Conservation (phyloP, 306 rosid genomes). For the Dalbergia cultrata region DNA sequence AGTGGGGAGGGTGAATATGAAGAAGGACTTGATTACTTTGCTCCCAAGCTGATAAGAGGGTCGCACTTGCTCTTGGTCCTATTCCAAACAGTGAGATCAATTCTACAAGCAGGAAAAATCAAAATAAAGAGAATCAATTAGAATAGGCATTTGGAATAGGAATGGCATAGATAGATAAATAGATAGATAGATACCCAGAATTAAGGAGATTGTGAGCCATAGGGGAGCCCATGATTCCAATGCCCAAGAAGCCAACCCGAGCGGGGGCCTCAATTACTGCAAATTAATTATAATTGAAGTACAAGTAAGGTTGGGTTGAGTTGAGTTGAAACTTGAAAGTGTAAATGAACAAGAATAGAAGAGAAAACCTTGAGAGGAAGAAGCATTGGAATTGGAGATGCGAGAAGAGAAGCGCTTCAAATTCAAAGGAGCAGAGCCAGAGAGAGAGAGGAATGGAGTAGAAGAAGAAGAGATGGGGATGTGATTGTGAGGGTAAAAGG, state of each 20-base stretch:
- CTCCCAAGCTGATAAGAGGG: conserved; percentile 84
- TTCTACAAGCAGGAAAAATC: conserved; percentile 54
- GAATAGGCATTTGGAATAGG: not conserved
- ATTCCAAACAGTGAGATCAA: conserved; percentile 91
- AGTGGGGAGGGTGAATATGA: not conserved
- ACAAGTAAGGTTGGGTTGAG: not conserved
- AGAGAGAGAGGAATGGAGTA: not conserved
- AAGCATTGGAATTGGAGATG: conserved; percentile 50
- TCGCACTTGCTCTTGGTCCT: conserved; percentile 94
- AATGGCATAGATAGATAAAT: not conserved
- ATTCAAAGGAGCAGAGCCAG: conserved; percentile 39
- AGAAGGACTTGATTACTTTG: conserved; percentile 67
- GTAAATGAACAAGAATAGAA: not conserved
- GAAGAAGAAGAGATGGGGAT: not conserved
- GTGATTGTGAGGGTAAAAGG: not conserved
- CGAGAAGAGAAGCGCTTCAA: conserved; percentile 58
- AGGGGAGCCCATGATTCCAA: conserved; percentile 97
- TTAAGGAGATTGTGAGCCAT: conserved; percentile 89
- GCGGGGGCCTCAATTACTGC: conserved; percentile 57
- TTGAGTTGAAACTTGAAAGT: not conserved
- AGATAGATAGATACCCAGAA: conserved; percentile 65
- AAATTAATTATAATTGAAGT: not conserved
- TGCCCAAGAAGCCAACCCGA: conserved; percentile 82
- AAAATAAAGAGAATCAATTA: conserved; percentile 24
- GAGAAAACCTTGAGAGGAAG: conserved; percentile 50